Base-by-base conservation (phyloP, 106 monocot genomes). In the Phalaenopsis aphrodite region DNA sequence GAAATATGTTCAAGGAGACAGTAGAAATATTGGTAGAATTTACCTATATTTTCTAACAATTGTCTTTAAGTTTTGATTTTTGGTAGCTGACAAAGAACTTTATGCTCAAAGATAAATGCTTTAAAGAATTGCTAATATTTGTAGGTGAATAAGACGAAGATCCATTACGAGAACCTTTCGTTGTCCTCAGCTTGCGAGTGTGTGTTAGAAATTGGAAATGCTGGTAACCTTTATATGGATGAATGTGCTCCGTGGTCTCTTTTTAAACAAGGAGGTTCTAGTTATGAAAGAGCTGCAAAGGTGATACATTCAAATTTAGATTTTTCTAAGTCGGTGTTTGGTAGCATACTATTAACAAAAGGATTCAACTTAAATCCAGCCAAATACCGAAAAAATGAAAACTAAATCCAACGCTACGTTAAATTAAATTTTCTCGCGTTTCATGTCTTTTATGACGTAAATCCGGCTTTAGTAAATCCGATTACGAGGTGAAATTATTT, bases 161-260 rank as follows among this genome's bases (percentile, higher is more conserved):
- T 71, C 66, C 89, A 94, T 81, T 99, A 93, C 73, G 93, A 91
- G 76, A 89, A 87, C 71, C 91, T 94, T 78, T 87, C 89, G 43
- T 45, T 99, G 42, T 91, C 98, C 78, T 88, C 90, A 77, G 98
- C 94, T 79, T 99, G 94, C 79, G 94, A 93, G 86, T 85, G 87
- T 71, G 79, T 99, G 9, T 52, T 99, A 69, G 94, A 94, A 61
- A 93, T 99, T 82, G 94, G 94, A 68, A 94, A 93, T 89, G 85
- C 91, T 42, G 98, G 94, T 79, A 99, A 94, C 77, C 48, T 93
- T n/a, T 94, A 94, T 78, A 91, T 99, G 64, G 94, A 99, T 80
- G 92, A 88, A 57, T 87, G 42, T 82, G 88, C 98, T 78, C 94
- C 98, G 30, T 99, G 92, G 98, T 93, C 94, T 49, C 85, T 82